Conservation (phyloP, 768 basidiomycete genomes). For the Paxillus involutus region DNA sequence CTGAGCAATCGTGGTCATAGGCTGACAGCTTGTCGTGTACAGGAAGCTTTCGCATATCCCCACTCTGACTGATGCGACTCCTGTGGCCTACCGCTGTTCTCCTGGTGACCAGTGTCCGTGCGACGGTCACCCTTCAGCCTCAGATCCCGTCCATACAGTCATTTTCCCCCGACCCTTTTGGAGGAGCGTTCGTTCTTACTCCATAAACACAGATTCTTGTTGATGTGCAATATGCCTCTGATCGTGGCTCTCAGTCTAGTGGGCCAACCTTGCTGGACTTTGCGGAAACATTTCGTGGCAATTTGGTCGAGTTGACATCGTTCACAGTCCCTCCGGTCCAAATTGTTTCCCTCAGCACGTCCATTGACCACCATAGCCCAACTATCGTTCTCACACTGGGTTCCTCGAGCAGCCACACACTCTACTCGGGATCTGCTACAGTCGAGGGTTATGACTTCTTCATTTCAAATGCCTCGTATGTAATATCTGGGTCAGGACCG, state of each 20-base stretch:
- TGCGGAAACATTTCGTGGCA: slow-evolving; percentile 37
- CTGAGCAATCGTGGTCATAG: too few relatives aligned
- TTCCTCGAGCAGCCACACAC: slow-evolving; percentile 23
- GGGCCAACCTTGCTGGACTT: slow-evolving; percentile 34
- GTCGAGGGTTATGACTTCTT: slow-evolving; percentile 40
- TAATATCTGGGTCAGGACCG: slow-evolving; percentile 33
- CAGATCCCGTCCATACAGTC: slow-evolving; percentile 40
- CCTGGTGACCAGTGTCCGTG: neutral
- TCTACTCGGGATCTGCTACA: slow-evolving; percentile 38
- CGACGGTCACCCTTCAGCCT: slow-evolving; percentile 14
- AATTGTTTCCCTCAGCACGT: slow-evolving; percentile 11
- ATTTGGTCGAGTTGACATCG: slow-evolving; percentile 33
- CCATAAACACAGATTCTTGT: slow-evolving; percentile 35
- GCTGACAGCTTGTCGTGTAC: too few relatives aligned
- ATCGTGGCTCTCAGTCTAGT: slow-evolving; percentile 7
- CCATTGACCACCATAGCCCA: slow-evolving; percentile 1
- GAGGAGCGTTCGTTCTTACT: slow-evolving; percentile 29
- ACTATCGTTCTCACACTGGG: slow-evolving; percentile 34
- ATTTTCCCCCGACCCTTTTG: slow-evolving; percentile 24
- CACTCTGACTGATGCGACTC: neutral
- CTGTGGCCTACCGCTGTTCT: neutral
- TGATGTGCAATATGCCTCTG: slow-evolving; percentile 26
- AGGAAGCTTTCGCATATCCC: too few relatives aligned
- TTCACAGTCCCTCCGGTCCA: slow-evolving; percentile 25
- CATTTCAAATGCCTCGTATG: slow-evolving; percentile 27